Conservation (phyloP, 306 rosid genomes). For the Oxytropis ochrocephala region DNA sequence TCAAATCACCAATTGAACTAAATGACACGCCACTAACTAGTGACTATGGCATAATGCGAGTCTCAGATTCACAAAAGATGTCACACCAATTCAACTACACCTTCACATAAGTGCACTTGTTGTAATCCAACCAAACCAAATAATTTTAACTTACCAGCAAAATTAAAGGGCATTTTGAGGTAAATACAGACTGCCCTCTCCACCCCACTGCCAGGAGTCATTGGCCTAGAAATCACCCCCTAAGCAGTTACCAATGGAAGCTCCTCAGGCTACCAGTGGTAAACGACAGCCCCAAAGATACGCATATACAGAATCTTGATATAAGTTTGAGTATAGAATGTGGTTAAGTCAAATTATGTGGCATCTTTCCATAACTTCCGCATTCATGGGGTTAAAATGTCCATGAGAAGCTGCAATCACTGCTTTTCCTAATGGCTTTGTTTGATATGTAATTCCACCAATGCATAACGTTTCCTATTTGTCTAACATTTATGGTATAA, state of each 20-base stretch:
- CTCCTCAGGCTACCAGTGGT: background rate
- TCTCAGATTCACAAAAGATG: background rate
- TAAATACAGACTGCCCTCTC: background rate
- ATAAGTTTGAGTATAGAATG: background rate
- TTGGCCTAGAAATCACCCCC: background rate
- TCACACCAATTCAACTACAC: background rate
- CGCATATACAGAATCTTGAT: background rate
- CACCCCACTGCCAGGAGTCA: background rate
- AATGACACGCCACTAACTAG: background rate
- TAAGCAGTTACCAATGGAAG: background rate
- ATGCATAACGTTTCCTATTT: constrained; percentile 2
- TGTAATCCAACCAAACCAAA: background rate
- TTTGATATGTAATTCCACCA: background rate
- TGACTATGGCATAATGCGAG: background rate
- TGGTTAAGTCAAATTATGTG: background rate
- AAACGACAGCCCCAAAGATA: background rate
- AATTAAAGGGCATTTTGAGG: background rate
- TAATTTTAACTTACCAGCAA: background rate
- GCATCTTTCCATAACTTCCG: background rate
- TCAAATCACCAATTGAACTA: background rate
- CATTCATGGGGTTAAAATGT: background rate
- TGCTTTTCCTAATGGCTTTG: background rate
- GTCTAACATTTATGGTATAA: background rate
- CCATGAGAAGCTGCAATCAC: background rate
- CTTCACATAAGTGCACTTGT: background rate